Conservation (phyloP, 768 basidiomycete genomes). For the Lepiota brunneoincarnata region DNA sequence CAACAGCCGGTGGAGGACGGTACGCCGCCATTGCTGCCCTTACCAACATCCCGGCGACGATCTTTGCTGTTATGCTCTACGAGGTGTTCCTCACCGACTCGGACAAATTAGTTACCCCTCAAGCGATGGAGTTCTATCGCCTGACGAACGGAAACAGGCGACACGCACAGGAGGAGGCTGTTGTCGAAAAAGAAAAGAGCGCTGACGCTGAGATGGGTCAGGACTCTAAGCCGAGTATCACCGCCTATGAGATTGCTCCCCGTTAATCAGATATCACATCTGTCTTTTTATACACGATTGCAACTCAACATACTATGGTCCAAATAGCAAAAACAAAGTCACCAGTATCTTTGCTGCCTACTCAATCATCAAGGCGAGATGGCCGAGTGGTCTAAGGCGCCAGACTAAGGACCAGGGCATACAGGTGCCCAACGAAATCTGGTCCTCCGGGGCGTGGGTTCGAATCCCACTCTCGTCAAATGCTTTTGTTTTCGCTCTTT, state of each 20-base stretch:
- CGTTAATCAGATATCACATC: background rate
- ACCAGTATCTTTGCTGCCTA: too few species aligned
- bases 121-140: background rate
- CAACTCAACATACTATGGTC: too few species aligned
- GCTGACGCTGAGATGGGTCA: background rate
- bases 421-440: constrained; percentile 16
- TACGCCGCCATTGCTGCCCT: constrained; percentile 66
- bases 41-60: constrained; percentile 62
- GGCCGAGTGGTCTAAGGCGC: constrained; percentile 91
- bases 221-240: background rate
- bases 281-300: too few species aligned
- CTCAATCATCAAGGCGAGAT: constrained; percentile 42
- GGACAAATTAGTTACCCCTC: background rate
- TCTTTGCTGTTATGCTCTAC: constrained; percentile 52
- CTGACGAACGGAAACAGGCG: constrained; percentile 10
- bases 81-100: constrained; percentile 56
- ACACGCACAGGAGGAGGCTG: background rate
- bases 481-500: background rate
- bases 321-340: too few species aligned
- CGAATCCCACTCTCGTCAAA: constrained; percentile 51
- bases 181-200: background rate
- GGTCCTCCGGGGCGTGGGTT: constrained; percentile 49
- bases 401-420: constrained; percentile 60
- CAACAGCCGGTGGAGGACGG: constrained; percentile 43
- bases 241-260: background rate